A percentile compares a stretch with the other conserved stretches of the same genome.
Evolutionary conservation across 768 basidiomycete species (phyloP).

Genomic region (Megacollybia marginata): DNA sequence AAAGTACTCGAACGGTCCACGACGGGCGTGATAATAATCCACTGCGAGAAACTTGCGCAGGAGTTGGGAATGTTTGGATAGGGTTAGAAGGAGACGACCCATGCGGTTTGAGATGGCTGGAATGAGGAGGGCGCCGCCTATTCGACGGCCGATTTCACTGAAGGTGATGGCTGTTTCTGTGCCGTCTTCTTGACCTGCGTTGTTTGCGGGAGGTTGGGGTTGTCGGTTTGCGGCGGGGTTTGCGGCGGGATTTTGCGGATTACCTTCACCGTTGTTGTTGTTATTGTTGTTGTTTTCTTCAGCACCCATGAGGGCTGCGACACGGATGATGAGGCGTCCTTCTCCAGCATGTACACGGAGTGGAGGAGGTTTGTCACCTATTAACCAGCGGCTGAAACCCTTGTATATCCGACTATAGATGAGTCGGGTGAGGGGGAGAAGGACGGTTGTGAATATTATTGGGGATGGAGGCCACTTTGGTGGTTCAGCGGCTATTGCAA

Average conservation of each 20-base stretch:
- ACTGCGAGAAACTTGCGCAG: conserved; percentile 13
- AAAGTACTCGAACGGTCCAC: background rate
- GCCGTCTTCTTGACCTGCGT: conserved; percentile 26
- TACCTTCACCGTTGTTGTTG: conserved; percentile 14
- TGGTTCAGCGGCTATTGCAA: too few relatives aligned
- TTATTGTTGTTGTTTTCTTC: conserved; percentile 12
- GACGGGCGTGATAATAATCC: conserved; percentile 22
- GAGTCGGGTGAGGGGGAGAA: conserved; percentile 39
- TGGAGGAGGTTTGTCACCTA: conserved; percentile 7
- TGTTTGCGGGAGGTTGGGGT: conserved; percentile 8
- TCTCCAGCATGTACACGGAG: conserved; percentile 23
- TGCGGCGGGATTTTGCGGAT: background rate
- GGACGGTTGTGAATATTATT: conserved; percentile 41
- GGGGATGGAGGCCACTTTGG: conserved; percentile 67
- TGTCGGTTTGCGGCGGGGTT: conserved; percentile 4
- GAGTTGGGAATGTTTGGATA: conserved; percentile 26
- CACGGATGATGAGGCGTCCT: conserved; percentile 28
- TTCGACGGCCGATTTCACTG: conserved; percentile 57
- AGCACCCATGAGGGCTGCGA: conserved; percentile 6
- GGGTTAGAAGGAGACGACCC: conserved; percentile 57
- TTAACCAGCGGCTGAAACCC: conserved; percentile 40
- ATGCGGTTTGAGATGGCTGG: conserved; percentile 60
- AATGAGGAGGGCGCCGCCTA: conserved; percentile 63
- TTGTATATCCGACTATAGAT: conserved; percentile 34
- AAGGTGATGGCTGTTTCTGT: conserved; percentile 53